phyloP scores from a whole-genome alignment of 148 eudicot species.

The Fagopyrum esculentum region DNA sequence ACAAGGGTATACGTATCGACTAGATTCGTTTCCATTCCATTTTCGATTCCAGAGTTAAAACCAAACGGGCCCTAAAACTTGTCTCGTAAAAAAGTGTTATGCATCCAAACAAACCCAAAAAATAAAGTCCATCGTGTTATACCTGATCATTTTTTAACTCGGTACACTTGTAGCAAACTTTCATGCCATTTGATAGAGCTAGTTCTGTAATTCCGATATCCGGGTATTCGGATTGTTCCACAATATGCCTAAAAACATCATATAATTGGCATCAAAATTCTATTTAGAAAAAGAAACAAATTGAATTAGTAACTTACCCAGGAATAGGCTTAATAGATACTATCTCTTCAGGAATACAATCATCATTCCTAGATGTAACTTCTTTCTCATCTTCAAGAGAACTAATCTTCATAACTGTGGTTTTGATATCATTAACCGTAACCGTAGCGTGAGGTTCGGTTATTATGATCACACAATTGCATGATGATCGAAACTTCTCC shows the following conservation, averaged over 20 bases:
- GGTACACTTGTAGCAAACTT: conserved; percentile 81
- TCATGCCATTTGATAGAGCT: conserved; percentile 77
- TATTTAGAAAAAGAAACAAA: not conserved
- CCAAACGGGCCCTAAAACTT: too few species aligned
- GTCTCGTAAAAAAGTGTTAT: too few species aligned
- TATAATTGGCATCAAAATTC: not conserved
- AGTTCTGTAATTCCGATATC: conserved; percentile 67
- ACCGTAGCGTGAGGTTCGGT: conserved; percentile 73
- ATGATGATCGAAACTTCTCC: conserved; percentile 50
- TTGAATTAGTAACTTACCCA: conserved; percentile 35
- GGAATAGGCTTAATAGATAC: conserved; percentile 48
- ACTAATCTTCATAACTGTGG: conserved; percentile 37
- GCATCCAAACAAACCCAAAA: too few species aligned
- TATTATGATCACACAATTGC: conserved; percentile 62
- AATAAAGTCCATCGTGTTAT: not conserved
- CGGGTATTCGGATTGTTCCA: conserved; percentile 51
- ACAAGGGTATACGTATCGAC: too few species aligned
- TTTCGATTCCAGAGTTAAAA: too few species aligned
- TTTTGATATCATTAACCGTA: conserved; percentile 43
- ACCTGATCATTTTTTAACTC: conserved; percentile 95
- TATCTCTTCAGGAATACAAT: conserved; percentile 77
- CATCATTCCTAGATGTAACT: conserved; percentile 64
- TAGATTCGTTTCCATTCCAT: too few species aligned
- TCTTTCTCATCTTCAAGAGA: conserved; percentile 39
- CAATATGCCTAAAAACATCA: conserved; percentile 36